A percentile compares a stretch with the other conserved stretches of the same genome.
Conservation (phyloP, 2,329 filamentous ascomycete species). For the Orbilia ellipsospora region DNA sequence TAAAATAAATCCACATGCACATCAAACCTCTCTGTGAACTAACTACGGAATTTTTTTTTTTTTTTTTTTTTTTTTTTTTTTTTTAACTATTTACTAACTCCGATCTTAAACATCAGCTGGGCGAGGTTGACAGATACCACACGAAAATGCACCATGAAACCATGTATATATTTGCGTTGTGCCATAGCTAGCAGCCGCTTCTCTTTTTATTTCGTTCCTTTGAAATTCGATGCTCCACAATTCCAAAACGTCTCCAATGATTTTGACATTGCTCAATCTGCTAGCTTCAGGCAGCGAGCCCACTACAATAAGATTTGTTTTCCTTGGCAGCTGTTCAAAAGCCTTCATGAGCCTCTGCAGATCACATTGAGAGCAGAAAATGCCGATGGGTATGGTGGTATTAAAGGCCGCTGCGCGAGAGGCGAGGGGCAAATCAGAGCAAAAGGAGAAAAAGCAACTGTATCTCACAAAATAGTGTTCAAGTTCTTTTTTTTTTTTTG, state of each 20-base stretch:
- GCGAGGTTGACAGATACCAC: slow-evolving; percentile 14
- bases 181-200: not conserved
- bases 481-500: slow-evolving; percentile 13
- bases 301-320: slow-evolving; percentile 1
- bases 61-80: not conserved
- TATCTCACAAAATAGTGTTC: slow-evolving; percentile 6
- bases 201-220: too few relatives aligned
- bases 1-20: slow-evolving; percentile 2
- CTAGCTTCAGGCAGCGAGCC: slow-evolving; percentile 40
- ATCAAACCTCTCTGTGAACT: too few relatives aligned
- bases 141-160: slow-evolving; percentile 38
- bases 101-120: slow-evolving; percentile 33
- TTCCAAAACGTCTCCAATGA: slow-evolving; percentile 35
- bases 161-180: not conserved
- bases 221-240: slow-evolving; percentile 1
- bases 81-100: slow-evolving; percentile 40
- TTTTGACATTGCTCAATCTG: slow-evolving; percentile 11
- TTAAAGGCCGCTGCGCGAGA: slow-evolving; percentile 20
- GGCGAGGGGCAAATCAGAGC: slow-evolving; percentile 37
- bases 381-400: slow-evolving; percentile 7
- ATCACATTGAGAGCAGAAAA: slow-evolving; percentile 24
- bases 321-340: not conserved
- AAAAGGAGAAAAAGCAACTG: slow-evolving; percentile 37
- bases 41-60: too few relatives aligned
- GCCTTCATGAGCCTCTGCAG: slow-evolving; percentile 36